Evolutionary conservation across 176 grass and related monocot species (phyloP).

Genomic region (Phyllostachys edulis): DNA sequence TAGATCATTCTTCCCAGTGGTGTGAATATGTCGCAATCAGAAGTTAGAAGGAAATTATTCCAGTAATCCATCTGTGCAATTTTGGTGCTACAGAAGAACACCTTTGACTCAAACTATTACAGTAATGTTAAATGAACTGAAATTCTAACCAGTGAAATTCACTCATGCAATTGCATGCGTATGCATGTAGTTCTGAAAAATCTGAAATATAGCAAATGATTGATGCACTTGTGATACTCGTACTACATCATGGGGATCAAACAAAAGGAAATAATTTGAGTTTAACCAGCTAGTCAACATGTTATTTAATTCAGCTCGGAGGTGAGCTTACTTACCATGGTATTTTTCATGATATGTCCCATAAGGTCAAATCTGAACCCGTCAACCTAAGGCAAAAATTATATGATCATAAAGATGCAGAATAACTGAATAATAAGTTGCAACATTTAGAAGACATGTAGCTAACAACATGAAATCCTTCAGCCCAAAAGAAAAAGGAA

Average conservation of each 20-base stretch:
- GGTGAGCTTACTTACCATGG: constrained; percentile 62
- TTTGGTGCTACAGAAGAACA: neutral
- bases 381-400: constrained; percentile 58
- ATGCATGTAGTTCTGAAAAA: neutral
- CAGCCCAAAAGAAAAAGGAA: neutral
- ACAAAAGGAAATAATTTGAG: neutral
- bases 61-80: neutral
- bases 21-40: neutral
- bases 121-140: neutral
- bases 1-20: neutral
- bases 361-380: constrained; percentile 97
- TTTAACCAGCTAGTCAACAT: constrained; percentile 13
- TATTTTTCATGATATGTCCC: constrained; percentile 92
- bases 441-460: neutral
- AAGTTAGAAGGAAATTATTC: neutral
- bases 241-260: neutral
- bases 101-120: neutral
- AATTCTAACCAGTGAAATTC: neutral
- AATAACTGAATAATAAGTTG: neutral
- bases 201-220: neutral
- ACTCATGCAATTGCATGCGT: neutral
- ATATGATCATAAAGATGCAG: constrained; percentile 30
- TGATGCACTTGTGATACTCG: neutral
- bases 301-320: constrained; percentile 8
- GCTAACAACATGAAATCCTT: neutral